Evolutionary conservation across 2,329 filamentous ascomycete species (phyloP).

Genomic region (Xylaria arbuscula): DNA sequence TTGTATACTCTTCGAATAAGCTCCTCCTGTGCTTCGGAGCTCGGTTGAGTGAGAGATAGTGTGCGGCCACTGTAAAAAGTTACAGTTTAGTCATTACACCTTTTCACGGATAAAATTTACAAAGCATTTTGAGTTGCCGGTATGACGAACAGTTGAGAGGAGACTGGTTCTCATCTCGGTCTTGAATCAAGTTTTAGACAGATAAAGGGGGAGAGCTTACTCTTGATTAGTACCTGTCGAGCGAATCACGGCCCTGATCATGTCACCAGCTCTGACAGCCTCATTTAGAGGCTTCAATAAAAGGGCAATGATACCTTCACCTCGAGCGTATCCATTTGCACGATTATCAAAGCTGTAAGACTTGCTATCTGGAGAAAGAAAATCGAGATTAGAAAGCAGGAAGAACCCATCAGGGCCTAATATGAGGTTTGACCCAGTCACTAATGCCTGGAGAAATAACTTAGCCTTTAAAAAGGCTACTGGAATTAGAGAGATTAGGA

Average conservation of each 20-base stretch:
- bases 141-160: not conserved
- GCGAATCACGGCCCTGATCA: slow-evolving; percentile 54
- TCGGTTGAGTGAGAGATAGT: slow-evolving; percentile 46
- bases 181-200: not conserved
- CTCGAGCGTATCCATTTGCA: slow-evolving; percentile 54
- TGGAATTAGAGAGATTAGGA: not conserved
- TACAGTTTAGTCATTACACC: slow-evolving; percentile 9
- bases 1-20: slow-evolving; percentile 51
- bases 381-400: slow-evolving; percentile 48
- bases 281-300: slow-evolving; percentile 62
- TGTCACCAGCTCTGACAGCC: slow-evolving; percentile 57
- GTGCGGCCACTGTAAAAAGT: slow-evolving; percentile 40
- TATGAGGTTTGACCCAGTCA: slow-evolving; percentile 50
- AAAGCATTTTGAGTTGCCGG: not conserved
- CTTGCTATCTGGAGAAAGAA: slow-evolving; percentile 54
- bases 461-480: not conserved
- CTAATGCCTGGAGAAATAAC: slow-evolving; percentile 46
- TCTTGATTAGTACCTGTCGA: slow-evolving; percentile 48
- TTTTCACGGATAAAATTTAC: not conserved
- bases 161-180: not conserved
- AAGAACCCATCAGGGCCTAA: slow-evolving; percentile 47
- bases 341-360: slow-evolving; percentile 48
- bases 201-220: not conserved
- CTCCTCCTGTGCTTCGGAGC: slow-evolving; percentile 47
- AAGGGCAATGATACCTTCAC: slow-evolving; percentile 63